These are phyloP conservation scores for Lophiostoma macrostomum DNA, from an alignment of 495 filamentous ascomycete species.

Conservation along the genomic window DNA sequence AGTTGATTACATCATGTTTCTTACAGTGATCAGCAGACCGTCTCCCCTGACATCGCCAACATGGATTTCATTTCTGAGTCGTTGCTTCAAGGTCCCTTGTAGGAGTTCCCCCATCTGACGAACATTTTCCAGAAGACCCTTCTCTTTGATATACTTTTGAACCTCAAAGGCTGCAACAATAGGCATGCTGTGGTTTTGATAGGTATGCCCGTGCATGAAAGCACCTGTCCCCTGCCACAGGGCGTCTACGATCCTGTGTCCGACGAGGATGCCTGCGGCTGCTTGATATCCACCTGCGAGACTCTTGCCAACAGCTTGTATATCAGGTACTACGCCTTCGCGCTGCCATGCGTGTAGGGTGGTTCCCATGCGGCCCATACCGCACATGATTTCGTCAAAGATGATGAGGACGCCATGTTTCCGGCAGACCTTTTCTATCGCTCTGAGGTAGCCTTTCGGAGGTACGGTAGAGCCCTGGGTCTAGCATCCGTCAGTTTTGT, in stretches of 20 bases:
- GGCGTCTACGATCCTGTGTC: slow-evolving; percentile 19
- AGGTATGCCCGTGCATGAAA: slow-evolving; percentile 40
- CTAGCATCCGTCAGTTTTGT: too few species aligned
- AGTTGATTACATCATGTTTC: neutral
- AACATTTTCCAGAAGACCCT: slow-evolving; percentile 55
- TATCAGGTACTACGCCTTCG: slow-evolving; percentile 44
- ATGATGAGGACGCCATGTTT: slow-evolving; percentile 66
- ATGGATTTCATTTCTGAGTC: slow-evolving; percentile 50
- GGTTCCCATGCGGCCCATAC: slow-evolving; percentile 43
- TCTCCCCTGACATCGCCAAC: slow-evolving; percentile 65
- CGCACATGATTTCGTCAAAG: slow-evolving; percentile 78
- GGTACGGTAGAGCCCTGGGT: too few species aligned
- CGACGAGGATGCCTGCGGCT: slow-evolving; percentile 27
- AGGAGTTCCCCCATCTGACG: slow-evolving; percentile 51
- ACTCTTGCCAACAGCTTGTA: slow-evolving; percentile 45
- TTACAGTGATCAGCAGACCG: slow-evolving; percentile 61
- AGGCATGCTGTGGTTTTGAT: slow-evolving; percentile 57
- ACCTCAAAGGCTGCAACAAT: slow-evolving; percentile 62
- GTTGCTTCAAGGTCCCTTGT: slow-evolving; percentile 43
- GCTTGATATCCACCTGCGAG: slow-evolving; percentile 29
- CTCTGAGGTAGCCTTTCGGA: slow-evolving; percentile 62
- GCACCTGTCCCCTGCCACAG: slow-evolving; percentile 18
- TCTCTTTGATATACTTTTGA: slow-evolving; percentile 55
- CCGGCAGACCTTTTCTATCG: slow-evolving; percentile 60
- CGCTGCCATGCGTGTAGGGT: slow-evolving; percentile 44